Evolutionary conservation across 2,329 filamentous ascomycete species (phyloP), one percentile per base, ranked within the genome.

Genomic region (Ramichloridium luteum): DNA sequence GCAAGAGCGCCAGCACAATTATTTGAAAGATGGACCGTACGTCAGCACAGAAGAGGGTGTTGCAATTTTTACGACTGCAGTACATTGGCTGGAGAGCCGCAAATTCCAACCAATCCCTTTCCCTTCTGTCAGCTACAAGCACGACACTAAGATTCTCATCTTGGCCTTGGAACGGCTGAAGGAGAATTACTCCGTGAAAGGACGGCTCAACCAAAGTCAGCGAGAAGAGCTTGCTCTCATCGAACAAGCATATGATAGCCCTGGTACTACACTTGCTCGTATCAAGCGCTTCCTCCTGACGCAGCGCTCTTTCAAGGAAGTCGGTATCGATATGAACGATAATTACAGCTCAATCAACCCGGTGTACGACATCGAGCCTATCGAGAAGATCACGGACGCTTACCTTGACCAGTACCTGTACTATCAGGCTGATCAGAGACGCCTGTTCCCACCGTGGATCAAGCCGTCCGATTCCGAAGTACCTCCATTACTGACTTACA

Each of bases 321-420:
- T 98, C 27, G 90, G 88, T 34, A 98, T 98, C 45, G 90, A 98
- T 54, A 98, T 98, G 90, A 98, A 98, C 57, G 90, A 98, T 62
- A 98, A 98, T 53, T 98, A 98, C 63, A 96, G 77, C 66, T 88
- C 84, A 12, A 98, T 98, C 65, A 98, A 98, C 53, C 92, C 90
- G 0, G 90, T 98, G 1, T 98, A 98, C 54, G 90, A 98, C 46
- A 90, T 98, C 38, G 92, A 98, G 60, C 90, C 90, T 0, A 94
- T 98, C 37, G 90, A 98, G 65, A 98, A 98, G 65, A 98, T 98
- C 47, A 98, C 88, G 23, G 90, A 98, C 59, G 92, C 90, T 3
- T 98, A 98, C 49, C 73, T 98, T 29, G 90, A 98, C 50, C 92
- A 98, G 53, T 98, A 98, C 50, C 69, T 98, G 6, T 98, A 92